Evolutionary conservation across 768 basidiomycete species (phyloP), one percentile per base, ranked within the genome.

Genomic region (Agrocybe pediades): DNA sequence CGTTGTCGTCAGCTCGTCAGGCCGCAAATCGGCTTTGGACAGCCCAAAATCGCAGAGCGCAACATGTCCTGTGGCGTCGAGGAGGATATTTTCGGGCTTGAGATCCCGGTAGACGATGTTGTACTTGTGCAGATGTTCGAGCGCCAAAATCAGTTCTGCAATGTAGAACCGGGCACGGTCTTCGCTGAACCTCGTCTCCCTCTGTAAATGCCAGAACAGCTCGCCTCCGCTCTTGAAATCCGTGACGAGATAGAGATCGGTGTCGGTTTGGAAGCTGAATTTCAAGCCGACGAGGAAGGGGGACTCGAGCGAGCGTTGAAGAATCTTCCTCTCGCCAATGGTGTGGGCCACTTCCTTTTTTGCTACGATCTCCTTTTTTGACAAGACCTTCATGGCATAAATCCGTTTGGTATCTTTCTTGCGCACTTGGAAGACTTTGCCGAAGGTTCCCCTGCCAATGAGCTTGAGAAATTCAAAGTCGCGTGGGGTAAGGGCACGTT

Each of bases 311-410:
- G 92, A 94, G 24, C 90, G 84, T 66, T 98, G 96, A 27, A 98
- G 83, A 67, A 99, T 98, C 78, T 98, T 98, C 71, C 97, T 88
- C 73, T 99, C 97, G 62, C 97, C 97, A 52, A 99, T 98, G 15
- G 97, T 99, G 70, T 99, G 97, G 8, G 96, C 96, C 41, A 99
- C 94, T 71, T 99, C 97, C 73, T 98, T 98, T 80, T 98, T 98
- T 21, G 92, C 95, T 50, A 98, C 86, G 63, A 99, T 98, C 73
- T 99, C 97, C 78, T 93, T 95, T 76, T 99, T 99, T 26, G 92
- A 95, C 33, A 99, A 81, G 52, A 98, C 92, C 67, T 99, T 99
- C 96, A 99, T 98, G 47, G 97, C 97, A 76, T 98, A 99, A 74
- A 99, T 98, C 42, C 97, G 91, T 71, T 93, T 91, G 39, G 97